Evolutionary conservation across 495 filamentous ascomycete species (phyloP).

Genomic region (Penicillium crystallinum): DNA sequence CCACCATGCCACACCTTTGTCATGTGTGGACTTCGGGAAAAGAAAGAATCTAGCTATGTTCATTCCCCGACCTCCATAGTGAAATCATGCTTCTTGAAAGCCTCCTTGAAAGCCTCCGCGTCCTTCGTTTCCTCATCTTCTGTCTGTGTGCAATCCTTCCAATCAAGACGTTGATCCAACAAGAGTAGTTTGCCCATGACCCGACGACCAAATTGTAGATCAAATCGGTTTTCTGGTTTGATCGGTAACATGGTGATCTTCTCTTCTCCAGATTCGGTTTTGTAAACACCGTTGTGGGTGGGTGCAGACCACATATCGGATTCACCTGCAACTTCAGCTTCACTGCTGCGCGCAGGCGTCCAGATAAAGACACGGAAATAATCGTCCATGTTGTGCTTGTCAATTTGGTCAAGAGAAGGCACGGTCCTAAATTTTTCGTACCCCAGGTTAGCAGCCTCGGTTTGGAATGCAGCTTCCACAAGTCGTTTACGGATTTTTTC

Average conservation of each 20-base stretch:
- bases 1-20: background rate
- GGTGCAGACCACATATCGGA: background rate
- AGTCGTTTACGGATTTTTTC: conserved; percentile 60
- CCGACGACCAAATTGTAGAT: conserved; percentile 63
- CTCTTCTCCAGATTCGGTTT: conserved; percentile 23
- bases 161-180: conserved; percentile 66
- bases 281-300: conserved; percentile 5
- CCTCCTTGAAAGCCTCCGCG: conserved; percentile 72
- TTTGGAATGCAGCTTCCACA: conserved; percentile 78
- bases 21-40: background rate
- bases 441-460: conserved; percentile 71
- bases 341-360: conserved; percentile 26
- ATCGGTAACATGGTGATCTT: conserved; percentile 50
- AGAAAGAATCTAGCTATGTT: background rate
- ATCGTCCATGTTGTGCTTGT: conserved; percentile 51
- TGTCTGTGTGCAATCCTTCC: conserved; percentile 76
- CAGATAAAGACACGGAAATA: conserved; percentile 86
- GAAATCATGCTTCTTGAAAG: conserved; percentile 87
- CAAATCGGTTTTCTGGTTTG: conserved; percentile 50
- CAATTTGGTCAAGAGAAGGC: conserved; percentile 25
- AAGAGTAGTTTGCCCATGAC: conserved; percentile 85
- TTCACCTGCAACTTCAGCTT: conserved; percentile 9
- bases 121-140: conserved; percentile 73
- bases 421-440: conserved; percentile 50
- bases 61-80: conserved; percentile 33